Conservation (phyloP, 495 filamentous ascomycete genomes). For the Chaetomidium leptoderma region DNA sequence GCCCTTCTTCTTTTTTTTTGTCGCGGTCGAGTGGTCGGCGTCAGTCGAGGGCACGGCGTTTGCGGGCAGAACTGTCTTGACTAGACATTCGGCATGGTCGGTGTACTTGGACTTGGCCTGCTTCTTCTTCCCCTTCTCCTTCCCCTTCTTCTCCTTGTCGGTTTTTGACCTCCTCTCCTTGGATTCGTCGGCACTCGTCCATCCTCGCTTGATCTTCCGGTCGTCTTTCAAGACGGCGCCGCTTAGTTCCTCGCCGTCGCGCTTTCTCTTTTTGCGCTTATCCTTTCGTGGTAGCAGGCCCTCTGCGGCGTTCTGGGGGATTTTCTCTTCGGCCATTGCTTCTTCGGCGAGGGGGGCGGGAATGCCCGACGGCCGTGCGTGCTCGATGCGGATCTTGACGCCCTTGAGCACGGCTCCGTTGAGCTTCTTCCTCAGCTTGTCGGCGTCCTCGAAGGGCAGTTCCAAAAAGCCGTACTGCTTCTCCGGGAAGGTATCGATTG, state of each 20-base stretch:
- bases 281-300: constrained; percentile 30
- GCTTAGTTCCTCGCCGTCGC: constrained; percentile 56
- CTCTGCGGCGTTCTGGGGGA: constrained; percentile 37
- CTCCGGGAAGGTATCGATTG: constrained; percentile 80
- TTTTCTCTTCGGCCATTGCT: constrained; percentile 36
- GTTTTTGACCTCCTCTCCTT: constrained; percentile 51
- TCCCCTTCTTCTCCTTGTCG: constrained; percentile 40
- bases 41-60: constrained; percentile 45
- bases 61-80: constrained; percentile 70
- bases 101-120: constrained; percentile 70
- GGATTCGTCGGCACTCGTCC: constrained; percentile 66
- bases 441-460: constrained; percentile 71
- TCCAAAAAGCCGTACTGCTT: constrained; percentile 85
- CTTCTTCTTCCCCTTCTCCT: constrained; percentile 53
- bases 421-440: constrained; percentile 88
- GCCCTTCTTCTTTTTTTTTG: constrained; percentile 54
- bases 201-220: constrained; percentile 82
- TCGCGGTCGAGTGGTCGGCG: constrained; percentile 35
- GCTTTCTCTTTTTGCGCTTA: constrained; percentile 61
- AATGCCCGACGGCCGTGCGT: constrained; percentile 56
- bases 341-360: constrained; percentile 32
- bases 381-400: constrained; percentile 75
- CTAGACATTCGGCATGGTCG: constrained; percentile 71
- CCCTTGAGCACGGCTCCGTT: constrained; percentile 84
- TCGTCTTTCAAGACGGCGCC: constrained; percentile 69